phyloP scores from a whole-genome alignment of 2,329 filamentous ascomycete species.

The Arthrobotrys musiformis region DNA sequence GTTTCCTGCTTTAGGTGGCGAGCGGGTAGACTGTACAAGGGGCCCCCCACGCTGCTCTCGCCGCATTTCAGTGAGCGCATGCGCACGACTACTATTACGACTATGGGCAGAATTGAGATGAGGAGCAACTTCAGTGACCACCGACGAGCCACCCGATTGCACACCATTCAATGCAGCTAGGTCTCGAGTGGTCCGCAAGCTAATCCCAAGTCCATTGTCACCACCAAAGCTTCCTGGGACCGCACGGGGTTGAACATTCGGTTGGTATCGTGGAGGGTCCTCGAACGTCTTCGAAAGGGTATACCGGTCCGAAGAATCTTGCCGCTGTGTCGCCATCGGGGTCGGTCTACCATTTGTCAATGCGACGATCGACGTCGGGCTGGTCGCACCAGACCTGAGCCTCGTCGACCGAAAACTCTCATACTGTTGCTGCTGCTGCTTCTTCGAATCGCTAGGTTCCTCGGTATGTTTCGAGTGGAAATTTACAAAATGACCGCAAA shows the following conservation, averaged over 20 bases:
- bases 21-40: constrained; percentile 32
- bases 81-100: constrained; percentile 15
- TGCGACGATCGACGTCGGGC: constrained; percentile 36
- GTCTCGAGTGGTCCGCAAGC: constrained; percentile 30
- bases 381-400: constrained; percentile 39
- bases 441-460: constrained; percentile 27
- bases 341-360: constrained; percentile 41
- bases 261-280: constrained; percentile 50
- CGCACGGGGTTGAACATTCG: constrained; percentile 17
- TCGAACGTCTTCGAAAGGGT: constrained; percentile 51
- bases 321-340: constrained; percentile 39
- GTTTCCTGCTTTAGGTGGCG: constrained; percentile 28
- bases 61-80: constrained; percentile 29
- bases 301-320: constrained; percentile 45
- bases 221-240: constrained; percentile 38
- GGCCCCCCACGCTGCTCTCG: constrained; percentile 29
- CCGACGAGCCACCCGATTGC: constrained; percentile 41
- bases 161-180: constrained; percentile 19
- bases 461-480: constrained; percentile 48
- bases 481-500: constrained; percentile 53
- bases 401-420: constrained; percentile 48
- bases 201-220: constrained; percentile 31
- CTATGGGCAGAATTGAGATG: constrained; percentile 23
- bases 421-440: constrained; percentile 16
- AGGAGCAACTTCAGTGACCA: constrained; percentile 46